Evolutionary conservation across 352 stramenopile species (phyloP).

Genomic region (Phytopythium mirpurense): DNA sequence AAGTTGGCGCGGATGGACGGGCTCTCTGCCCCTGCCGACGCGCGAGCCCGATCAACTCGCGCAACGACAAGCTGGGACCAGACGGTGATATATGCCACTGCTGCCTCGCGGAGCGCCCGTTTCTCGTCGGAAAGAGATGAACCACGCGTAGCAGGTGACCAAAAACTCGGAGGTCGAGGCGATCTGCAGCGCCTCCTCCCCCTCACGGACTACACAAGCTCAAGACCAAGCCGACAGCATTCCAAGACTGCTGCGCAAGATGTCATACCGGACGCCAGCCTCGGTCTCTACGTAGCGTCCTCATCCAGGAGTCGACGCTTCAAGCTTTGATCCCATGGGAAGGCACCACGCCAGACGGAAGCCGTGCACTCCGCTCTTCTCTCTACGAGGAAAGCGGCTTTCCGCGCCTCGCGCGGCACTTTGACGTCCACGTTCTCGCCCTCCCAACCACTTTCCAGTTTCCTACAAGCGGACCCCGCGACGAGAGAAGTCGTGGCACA

Average conservation of each 20-base stretch:
- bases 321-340: neutral
- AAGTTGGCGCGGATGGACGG: neutral
- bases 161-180: neutral
- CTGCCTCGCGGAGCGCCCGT: conserved; percentile 4
- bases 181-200: neutral
- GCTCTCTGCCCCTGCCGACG: conserved; percentile 8
- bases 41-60: neutral
- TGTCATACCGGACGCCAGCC: no score
- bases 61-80: neutral
- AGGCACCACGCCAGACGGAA: neutral
- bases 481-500: neutral
- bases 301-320: neutral
- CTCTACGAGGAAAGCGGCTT: neutral
- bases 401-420: neutral
- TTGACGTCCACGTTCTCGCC: neutral
- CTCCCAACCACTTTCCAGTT: neutral
- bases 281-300: neutral
- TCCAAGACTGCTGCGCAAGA: neutral
- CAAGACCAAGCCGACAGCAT: neutral
- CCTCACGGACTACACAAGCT: neutral
- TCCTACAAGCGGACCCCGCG: neutral
- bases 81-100: neutral
- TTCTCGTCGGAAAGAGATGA: conserved; percentile 26
- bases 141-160: neutral
- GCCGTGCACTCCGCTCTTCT: no score